Conservation (phyloP, 371 early-diverging fungal genomes). For the Quaeritorhiza haematococci region DNA sequence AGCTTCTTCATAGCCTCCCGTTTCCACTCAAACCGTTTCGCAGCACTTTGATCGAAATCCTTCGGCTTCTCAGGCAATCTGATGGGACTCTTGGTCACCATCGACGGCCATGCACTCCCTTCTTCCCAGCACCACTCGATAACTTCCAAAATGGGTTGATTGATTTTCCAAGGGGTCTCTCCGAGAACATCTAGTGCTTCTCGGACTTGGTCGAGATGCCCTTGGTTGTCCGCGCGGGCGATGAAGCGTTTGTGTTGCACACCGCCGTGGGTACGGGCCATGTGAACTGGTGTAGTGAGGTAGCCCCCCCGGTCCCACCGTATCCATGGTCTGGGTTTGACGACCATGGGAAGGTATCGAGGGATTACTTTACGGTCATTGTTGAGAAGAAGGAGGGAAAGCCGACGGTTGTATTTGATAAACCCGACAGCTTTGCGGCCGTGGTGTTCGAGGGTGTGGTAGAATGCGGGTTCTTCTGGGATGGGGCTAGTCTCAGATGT, state of each 20-base stretch:
- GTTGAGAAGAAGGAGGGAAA: conserved; percentile 64
- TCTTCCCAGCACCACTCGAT: conserved; percentile 86
- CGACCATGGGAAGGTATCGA: conserved; percentile 88
- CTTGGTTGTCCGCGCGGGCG: conserved; percentile 71
- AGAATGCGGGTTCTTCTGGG: conserved; percentile 78
- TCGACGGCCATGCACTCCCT: conserved; percentile 73
- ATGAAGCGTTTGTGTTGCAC: conserved; percentile 76
- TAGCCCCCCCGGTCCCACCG: conserved; percentile 86
- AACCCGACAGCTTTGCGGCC: conserved; percentile 71
- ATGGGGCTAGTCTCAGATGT: too few relatives aligned
- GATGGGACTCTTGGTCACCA: conserved; percentile 30
- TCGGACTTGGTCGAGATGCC: conserved; percentile 62
- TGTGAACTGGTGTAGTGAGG: conserved; percentile 56
- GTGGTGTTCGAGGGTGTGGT: conserved; percentile 62
- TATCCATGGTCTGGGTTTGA: conserved; percentile 93
- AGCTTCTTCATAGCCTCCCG: conserved; percentile 56
- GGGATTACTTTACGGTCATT: conserved; percentile 66
- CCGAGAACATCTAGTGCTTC: conserved; percentile 88
- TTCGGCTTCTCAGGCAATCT: conserved; percentile 62
- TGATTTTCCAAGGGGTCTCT: conserved; percentile 83
- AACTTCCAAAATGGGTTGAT: conserved; percentile 72
- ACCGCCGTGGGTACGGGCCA: conserved; percentile 67
- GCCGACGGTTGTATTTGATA: conserved; percentile 61
- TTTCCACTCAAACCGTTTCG: too few relatives aligned
- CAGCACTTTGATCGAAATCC: too few relatives aligned